Evolutionary conservation across 176 grass and related monocot genomes (phyloP), one percentile per base, ranked within the genome.

Genomic region (Ensete ventricosum): DNA sequence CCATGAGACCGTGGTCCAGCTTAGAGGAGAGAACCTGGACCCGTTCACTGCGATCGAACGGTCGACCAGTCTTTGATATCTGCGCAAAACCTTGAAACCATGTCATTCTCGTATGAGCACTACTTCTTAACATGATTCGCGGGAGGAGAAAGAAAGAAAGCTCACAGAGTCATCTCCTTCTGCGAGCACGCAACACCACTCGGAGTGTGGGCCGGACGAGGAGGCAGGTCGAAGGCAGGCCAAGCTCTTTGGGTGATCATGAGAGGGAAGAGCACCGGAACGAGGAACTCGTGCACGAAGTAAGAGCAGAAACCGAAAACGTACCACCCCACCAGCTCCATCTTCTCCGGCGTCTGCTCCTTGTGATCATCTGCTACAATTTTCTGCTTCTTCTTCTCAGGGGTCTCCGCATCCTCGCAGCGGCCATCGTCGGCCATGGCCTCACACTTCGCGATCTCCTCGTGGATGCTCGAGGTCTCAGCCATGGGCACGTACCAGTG

Each of bases 1-100:
- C 93, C 93, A 97, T n/a, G 93, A 93, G 1, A 93, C 83, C 24
- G 82, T 88, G 27, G 90, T 90, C 93, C 90, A 97, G 16, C 85
- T 82, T 13, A 97, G 49, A 1, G 93, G 89, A 1, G 90, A 90
- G 71, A 97, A 57, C 14, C 62, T 11, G 7, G 93, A 92, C 12
- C 63, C 64, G 62, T 72, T 80, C 21, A 97, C 85, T 21, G 0
- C 72, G 52, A 97, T 97, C 5, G 93, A 83, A 78, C 87, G 82
- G 53, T 16, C 84, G 55, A 87, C 72, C 73, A 97, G 76, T 78
- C 83, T 88, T 57, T 92, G 86, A 75, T 97, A 97, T 60, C 93
- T 97, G 88, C 17, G 50, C 64, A 84, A 20, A 67, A 49, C 65
- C 11, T 81, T 67, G 78, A 58, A 63, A 17, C 17, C 72, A 73